Evolutionary conservation across 2,329 filamentous ascomycete genomes (phyloP), one percentile per base, ranked within the genome.

Genomic region (Epichloe gansuensis): DNA sequence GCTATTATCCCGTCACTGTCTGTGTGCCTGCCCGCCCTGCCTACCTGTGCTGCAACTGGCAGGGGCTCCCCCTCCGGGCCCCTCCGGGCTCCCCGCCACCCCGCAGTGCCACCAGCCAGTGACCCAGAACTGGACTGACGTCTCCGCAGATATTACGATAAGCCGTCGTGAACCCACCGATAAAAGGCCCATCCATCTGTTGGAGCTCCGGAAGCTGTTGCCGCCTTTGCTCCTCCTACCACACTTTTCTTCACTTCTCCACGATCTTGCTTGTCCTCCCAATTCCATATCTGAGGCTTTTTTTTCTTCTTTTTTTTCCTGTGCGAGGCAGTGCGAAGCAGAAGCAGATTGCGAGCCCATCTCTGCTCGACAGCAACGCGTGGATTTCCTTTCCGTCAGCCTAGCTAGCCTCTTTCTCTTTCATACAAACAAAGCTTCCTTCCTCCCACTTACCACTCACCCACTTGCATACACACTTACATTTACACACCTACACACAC

Each of bases 121-220:
- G 17, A 21, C 2, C 17, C 17, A 21, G 17, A 21, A 21, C 17
- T 21, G 17, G 17, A 21, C 17, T 21, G 17, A 31, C 44, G 23
- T 46, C 40, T 34, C 52, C 45, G 39, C 50, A 53, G 43, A 43
- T 21, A n/a, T n/a, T n/a, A 17, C 17, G 17, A 21, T 49, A 47
- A 49, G 40, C 46, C 46, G 31, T n/a, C 34, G 35, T 39, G 38
- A 40, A 41, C 51, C 51, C 51, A 40, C n/a, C 25, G 51, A 53
- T 53, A 53, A 53, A 52, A 53, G 41, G 40, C 46, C 13, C 27
- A 21, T 21, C 17, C 17, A 21, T 21, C 17, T 21, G 2, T 21
- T 21, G 17, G 17, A 21, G 17, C 17, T 21, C 17, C 17, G 17
- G 17, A 21, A 21, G 17, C 17, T 21, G 17, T 21, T 21, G 17